Evolutionary conservation across 495 filamentous ascomycete species (phyloP).

Genomic region (Thermochaetoides thermophila): DNA sequence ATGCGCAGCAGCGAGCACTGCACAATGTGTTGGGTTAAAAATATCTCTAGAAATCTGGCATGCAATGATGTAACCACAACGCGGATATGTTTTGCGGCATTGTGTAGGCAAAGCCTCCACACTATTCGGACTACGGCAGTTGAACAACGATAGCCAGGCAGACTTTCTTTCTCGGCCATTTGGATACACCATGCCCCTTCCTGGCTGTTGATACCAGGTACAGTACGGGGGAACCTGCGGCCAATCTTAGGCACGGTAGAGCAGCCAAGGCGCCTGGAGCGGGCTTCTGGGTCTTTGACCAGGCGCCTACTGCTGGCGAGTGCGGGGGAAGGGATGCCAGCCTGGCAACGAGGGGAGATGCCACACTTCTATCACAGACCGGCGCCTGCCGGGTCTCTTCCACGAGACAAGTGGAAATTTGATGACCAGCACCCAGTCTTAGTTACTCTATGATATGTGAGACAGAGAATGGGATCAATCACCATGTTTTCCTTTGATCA

Average conservation of each 20-base stretch:
- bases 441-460: too few species aligned
- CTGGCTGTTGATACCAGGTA: too few species aligned
- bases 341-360: too few species aligned
- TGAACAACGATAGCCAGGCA: background rate
- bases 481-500: too few species aligned
- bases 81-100: constrained; percentile 6
- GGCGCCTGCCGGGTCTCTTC: too few species aligned
- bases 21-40: constrained; percentile 18
- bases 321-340: background rate
- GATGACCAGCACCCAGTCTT: too few species aligned
- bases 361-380: too few species aligned
- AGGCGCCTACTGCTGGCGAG: background rate
- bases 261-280: constrained; percentile 1
- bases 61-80: constrained; percentile 9
- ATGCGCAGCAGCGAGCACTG: constrained; percentile 17
- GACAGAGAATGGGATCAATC: too few species aligned
- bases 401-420: too few species aligned
- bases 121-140: constrained; percentile 5
- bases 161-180: background rate
- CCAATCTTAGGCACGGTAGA: background rate
- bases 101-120: constrained; percentile 20
- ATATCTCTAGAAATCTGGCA: constrained; percentile 18
- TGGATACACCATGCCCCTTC: constrained; percentile 3
- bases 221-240: too few species aligned
- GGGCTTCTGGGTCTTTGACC: background rate